Evolutionary conservation across 2,329 filamentous ascomycete genomes (phyloP), one percentile per base, ranked within the genome.

Genomic region (Phyllosticta citriasiana): DNA sequence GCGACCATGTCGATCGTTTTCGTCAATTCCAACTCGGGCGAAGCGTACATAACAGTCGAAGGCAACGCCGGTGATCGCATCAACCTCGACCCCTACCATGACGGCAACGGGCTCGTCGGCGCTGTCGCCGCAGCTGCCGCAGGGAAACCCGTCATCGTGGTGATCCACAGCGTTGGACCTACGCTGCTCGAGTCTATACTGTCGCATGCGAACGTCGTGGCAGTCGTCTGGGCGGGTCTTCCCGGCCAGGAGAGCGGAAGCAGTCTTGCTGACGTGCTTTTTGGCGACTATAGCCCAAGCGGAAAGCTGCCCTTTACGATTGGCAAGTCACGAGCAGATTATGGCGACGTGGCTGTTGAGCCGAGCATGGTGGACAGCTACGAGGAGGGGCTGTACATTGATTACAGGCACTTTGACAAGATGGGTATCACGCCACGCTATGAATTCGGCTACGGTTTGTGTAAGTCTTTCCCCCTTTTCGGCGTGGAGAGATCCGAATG

Each of bases 231-330:
- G 68, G 74, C 74, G 27, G 73, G 73, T 53, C 19, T 76, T 12
- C 73, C 74, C 19, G 74, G 67, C 25, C 72, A 79, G 55, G 77
- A 80, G 64, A 75, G 73, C 27, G 78, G 78, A 30, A 78, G 78
- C 50, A 72, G 74, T 1, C 70, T 80, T 12, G 74, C 71, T 3
- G 78, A 80, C 35, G 70, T 80, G 10, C 54, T 61, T 19, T 86
- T 83, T 67, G 86, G 86, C 26, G 76, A 83, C 60, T 80, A 82
- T 58, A 88, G 86, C 5, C 78, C 78, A 1, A 76, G 70, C 0
- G 85, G 84, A 1, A 82, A 83, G 61, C 74, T 88, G 0, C 83
- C 85, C 67, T 88, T 73, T 57, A 74, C 72, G 10, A 74, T 74
- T 57, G 72, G 71, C 3, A 74, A 73, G 65, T 61, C 66, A 19